These are phyloP conservation scores for Candolleomyces eurysporus DNA, from an alignment of 768 basidiomycete species.

Conservation along the genomic window DNA sequence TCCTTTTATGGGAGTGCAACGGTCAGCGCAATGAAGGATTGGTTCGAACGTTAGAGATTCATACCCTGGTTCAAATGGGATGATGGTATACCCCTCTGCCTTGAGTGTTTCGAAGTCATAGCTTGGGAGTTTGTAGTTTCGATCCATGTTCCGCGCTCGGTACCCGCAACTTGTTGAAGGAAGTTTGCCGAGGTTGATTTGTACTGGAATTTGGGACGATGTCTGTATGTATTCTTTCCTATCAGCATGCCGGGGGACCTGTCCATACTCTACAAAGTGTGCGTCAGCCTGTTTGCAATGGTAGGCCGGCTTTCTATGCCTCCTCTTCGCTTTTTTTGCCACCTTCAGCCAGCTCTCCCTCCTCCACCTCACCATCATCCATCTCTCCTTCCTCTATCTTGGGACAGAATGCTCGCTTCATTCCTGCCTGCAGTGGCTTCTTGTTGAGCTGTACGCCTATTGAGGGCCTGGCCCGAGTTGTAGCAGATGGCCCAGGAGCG, in stretches of 20 bases:
- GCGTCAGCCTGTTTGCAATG: not conserved
- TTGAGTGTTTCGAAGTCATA: not conserved
- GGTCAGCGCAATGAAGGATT: not conserved
- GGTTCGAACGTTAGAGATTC: not conserved
- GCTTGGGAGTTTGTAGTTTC: not conserved
- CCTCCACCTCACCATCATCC: not conserved
- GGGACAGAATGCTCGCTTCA: not conserved
- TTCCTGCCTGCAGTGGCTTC: not conserved
- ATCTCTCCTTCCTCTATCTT: not conserved
- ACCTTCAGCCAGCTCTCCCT: not conserved
- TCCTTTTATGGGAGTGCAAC: too few relatives aligned
- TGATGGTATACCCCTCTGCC: not conserved
- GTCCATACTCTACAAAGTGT: not conserved
- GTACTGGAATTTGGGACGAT: not conserved
- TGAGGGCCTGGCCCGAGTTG: too few relatives aligned
- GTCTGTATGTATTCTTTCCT: not conserved
- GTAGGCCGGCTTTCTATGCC: not conserved
- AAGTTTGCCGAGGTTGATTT: not conserved
- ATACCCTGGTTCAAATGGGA: not conserved
- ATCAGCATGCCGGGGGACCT: not conserved
- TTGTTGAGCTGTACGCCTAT: too few relatives aligned
- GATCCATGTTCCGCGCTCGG: not conserved
- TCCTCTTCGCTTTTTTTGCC: not conserved
- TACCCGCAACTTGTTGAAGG: not conserved
- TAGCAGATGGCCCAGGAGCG: too few relatives aligned